These are phyloP conservation scores for Daldinia grandis DNA, from an alignment of 495 filamentous ascomycete species.

Conservation along the genomic window DNA sequence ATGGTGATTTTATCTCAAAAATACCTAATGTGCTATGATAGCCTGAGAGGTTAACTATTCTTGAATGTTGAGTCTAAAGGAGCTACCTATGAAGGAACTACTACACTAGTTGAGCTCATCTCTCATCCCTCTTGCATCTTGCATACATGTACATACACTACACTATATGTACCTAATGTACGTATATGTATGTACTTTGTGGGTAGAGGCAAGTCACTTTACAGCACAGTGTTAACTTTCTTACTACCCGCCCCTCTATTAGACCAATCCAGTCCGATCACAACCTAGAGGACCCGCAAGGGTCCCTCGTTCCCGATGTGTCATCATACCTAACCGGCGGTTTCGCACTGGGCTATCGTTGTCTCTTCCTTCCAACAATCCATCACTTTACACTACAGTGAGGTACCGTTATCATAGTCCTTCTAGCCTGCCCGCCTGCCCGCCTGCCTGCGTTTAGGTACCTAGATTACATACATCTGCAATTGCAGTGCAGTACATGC, in stretches of 20 bases:
- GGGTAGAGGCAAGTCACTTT: background rate
- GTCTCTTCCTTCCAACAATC: constrained; percentile 19
- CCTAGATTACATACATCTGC: constrained; percentile 9
- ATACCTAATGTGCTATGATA: background rate
- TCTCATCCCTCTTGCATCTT: constrained; percentile 8
- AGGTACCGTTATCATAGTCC: constrained; percentile 6
- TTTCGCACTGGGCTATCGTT: constrained; percentile 32
- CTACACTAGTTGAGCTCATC: constrained; percentile 10
- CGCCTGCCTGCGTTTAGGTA: background rate
- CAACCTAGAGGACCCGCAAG: constrained; percentile 14
- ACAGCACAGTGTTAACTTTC: constrained; percentile 20
- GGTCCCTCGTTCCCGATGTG: constrained; percentile 41
- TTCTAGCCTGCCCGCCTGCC: background rate
- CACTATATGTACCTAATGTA: constrained; percentile 1
- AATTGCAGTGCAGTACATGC: background rate
- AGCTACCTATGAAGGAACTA: constrained; percentile 8
- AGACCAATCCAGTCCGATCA: constrained; percentile 24
- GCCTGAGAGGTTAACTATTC: background rate
- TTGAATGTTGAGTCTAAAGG: background rate
- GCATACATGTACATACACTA: background rate
- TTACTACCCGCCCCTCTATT: constrained; percentile 7
- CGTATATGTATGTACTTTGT: background rate
- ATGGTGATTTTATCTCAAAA: background rate
- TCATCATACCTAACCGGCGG: constrained; percentile 30
- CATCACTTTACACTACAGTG: background rate